Evolutionary conservation across 225 moss, liverwort and hornwort species (phyloP).

Genomic region (Antitrichia curtipendula): DNA sequence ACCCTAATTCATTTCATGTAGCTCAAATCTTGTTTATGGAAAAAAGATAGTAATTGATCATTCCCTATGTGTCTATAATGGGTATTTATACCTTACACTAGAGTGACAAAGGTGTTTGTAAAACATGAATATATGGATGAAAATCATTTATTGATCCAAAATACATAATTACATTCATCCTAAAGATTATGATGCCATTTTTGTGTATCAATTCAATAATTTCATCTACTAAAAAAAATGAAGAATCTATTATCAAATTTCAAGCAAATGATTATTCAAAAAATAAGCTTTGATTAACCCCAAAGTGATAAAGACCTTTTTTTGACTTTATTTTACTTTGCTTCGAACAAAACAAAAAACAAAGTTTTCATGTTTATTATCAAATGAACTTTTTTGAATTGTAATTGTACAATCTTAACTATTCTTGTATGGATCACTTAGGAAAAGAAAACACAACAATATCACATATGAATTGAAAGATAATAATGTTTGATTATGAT

Average conservation of each 20-base stretch:
- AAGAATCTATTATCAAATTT: not conserved
- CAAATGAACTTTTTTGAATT: not conserved
- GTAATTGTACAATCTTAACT: fast-evolving
- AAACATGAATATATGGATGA: not conserved
- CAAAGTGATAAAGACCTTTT: not conserved
- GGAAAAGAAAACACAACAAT: not conserved
- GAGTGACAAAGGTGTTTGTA: not conserved
- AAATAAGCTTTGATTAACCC: not conserved
- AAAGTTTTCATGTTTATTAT: not conserved
- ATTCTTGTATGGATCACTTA: not conserved
- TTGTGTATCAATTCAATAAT: not conserved
- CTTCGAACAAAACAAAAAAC: not conserved
- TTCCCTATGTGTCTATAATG: not conserved
- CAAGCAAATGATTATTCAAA: too few relatives aligned
- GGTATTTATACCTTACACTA: too few relatives aligned
- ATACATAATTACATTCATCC: not conserved
- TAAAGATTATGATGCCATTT: not conserved
- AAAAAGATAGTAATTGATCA: not conserved
- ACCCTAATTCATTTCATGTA: not conserved
- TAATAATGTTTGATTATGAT: not conserved
- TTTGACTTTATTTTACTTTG: not conserved
- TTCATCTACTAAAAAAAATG: not conserved
- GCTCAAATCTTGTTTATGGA: not conserved
- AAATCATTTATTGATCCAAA: not conserved
- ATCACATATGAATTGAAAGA: not conserved